Conservation (phyloP, 2,329 filamentous ascomycete genomes). For the Trichoderma guizhouense region DNA sequence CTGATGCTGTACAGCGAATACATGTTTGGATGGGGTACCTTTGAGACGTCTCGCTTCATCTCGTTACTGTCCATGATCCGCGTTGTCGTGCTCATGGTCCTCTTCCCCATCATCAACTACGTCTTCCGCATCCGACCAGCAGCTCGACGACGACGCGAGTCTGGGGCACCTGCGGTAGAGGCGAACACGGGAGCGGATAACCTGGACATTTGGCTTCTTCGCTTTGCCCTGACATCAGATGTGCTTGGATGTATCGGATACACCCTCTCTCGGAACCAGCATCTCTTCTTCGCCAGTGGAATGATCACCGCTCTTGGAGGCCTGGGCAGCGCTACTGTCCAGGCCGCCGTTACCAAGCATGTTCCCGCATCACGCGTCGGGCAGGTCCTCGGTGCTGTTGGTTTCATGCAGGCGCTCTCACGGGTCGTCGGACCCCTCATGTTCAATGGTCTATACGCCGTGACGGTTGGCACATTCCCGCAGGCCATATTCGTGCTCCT, state of each 20-base stretch:
- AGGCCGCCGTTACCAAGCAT: slow-evolving; percentile 85
- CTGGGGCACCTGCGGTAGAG: slow-evolving; percentile 38
- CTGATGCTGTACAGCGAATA: slow-evolving; percentile 79
- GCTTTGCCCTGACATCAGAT: slow-evolving; percentile 72
- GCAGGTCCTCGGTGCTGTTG: slow-evolving; percentile 82
- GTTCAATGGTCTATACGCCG: slow-evolving; percentile 83
- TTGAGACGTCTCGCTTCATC: slow-evolving; percentile 77
- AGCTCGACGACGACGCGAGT: slow-evolving; percentile 38
- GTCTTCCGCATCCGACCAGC: slow-evolving; percentile 61
- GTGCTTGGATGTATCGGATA: slow-evolving; percentile 74
- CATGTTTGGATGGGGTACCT: slow-evolving; percentile 77
- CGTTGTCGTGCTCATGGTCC: slow-evolving; percentile 68
- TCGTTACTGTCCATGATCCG: slow-evolving; percentile 75
- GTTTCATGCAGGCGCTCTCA: slow-evolving; percentile 77
- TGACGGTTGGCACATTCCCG: slow-evolving; percentile 72
- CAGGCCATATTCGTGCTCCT: slow-evolving; percentile 82
- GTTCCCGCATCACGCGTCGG: slow-evolving; percentile 79
- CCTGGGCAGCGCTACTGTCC: slow-evolving; percentile 79
- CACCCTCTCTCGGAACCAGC: slow-evolving; percentile 57
- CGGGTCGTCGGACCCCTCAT: slow-evolving; percentile 75
- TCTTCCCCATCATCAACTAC: slow-evolving; percentile 76
- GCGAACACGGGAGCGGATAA: slow-evolving; percentile 67
- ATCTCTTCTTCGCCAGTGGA: slow-evolving; percentile 68
- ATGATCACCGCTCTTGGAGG: slow-evolving; percentile 75
- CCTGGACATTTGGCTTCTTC: slow-evolving; percentile 75